Evolutionary conservation across 1,284 basidiomycete genomes (phyloP).

Genomic region (Abortiporus biennis): DNA sequence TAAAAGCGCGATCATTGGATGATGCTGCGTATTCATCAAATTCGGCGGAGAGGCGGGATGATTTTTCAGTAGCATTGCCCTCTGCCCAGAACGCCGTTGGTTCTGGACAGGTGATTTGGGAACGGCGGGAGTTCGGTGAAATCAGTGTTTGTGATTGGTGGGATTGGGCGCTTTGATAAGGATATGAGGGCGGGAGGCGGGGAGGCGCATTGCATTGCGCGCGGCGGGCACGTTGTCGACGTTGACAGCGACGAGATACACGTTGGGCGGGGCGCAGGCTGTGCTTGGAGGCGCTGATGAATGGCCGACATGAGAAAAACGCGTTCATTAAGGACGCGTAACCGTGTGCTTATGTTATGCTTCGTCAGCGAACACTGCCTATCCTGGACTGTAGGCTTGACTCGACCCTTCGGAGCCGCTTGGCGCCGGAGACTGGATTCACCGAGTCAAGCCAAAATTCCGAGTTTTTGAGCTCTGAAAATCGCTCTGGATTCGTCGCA

Average conservation of each 20-base stretch:
- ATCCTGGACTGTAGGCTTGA: neutral
- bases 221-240: neutral
- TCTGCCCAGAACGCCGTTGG: neutral
- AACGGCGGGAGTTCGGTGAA: too few species aligned
- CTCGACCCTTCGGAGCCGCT: neutral
- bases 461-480: neutral
- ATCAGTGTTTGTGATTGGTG: too few species aligned
- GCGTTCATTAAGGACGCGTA: neutral
- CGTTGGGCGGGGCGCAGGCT: neutral
- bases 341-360: too few species aligned
- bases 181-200: neutral
- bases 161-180: neutral
- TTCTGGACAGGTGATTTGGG: neutral
- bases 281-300: neutral
- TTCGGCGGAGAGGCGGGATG: too few species aligned
- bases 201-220: neutral
- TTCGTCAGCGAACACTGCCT: too few species aligned
- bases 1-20: too few species aligned
- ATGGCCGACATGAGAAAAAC: neutral
- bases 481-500: neutral
- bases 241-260: neutral
- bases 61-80: neutral
- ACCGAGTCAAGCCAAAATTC: neutral
- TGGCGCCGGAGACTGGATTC: neutral
- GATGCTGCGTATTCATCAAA: too few species aligned